A percentile compares a stretch with the other conserved stretches of the same genome.
phyloP scores from a whole-genome alignment of 192 early-diverging fungal genomes.

The Umbelopsis vinacea region DNA sequence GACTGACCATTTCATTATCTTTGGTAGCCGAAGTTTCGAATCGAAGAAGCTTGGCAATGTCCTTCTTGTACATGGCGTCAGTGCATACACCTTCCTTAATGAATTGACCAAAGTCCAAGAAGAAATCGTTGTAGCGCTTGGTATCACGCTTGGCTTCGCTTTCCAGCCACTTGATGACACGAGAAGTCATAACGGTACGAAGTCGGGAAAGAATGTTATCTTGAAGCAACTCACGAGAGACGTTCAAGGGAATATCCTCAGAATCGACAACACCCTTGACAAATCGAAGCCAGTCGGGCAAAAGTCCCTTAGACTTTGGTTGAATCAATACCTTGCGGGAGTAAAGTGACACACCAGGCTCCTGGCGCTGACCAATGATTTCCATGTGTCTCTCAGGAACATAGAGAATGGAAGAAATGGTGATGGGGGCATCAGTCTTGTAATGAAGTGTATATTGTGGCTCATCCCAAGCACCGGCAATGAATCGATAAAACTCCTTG shows the following conservation, averaged over 20 bases:
- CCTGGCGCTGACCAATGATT: slow-evolving; percentile 52
- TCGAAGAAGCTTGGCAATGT: slow-evolving; percentile 65
- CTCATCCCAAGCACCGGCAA: slow-evolving; percentile 63
- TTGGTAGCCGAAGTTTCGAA: slow-evolving; percentile 54
- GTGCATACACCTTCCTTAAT: slow-evolving; percentile 81
- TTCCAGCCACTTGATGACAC: slow-evolving; percentile 61
- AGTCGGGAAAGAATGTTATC: slow-evolving; percentile 67
- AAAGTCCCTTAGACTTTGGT: slow-evolving; percentile 66
- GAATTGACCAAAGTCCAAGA: slow-evolving; percentile 66
- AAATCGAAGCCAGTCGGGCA: slow-evolving; percentile 79
- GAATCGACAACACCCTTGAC: slow-evolving; percentile 84
- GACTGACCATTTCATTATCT: slow-evolving; percentile 51
- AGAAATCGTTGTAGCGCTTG: slow-evolving; percentile 60
- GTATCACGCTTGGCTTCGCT: slow-evolving; percentile 52
- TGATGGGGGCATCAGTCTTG: slow-evolving; percentile 65
- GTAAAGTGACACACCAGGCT: slow-evolving; percentile 67
- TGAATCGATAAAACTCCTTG: slow-evolving; percentile 63
- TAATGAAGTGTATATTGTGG: slow-evolving; percentile 64
- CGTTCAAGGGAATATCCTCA: slow-evolving; percentile 85
- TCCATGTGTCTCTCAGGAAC: slow-evolving; percentile 65
- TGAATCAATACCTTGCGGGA: slow-evolving; percentile 70
- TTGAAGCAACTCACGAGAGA: slow-evolving; percentile 84
- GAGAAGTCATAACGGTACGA: slow-evolving; percentile 56
- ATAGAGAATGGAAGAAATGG: slow-evolving; percentile 63
- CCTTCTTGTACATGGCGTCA: slow-evolving; percentile 56